Base-by-base conservation (phyloP, 176 grass and related monocot species). In the Oryza meridionalis region DNA sequence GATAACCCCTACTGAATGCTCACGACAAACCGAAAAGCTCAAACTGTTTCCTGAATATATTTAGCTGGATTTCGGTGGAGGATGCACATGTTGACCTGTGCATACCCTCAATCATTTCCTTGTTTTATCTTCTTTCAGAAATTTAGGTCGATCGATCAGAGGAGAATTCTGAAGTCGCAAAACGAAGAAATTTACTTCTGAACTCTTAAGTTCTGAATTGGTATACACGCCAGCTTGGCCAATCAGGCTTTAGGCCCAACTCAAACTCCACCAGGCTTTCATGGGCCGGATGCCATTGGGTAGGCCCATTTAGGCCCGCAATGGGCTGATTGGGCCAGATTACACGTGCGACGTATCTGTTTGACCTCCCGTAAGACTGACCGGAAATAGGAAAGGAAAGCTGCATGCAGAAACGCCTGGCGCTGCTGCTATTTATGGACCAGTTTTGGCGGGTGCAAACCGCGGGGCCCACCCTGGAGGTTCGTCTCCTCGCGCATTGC, bases 401-500 rank as follows among this genome's bases (percentile, higher is more conserved):
- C 58, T 33, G 51, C 59, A 64, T 5, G 47, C 21, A 26, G n/a
- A 12, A 24, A 32, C 70, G 33, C 7, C 25, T 19, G 43, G 69
- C 0, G 25, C 32, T 17, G 70, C 17, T 82, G 37, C 84, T 90
- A 90, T 83, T 86, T 86, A 62, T 61, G 79, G 85, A 67, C 79
- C 79, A 7, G 68, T 83, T 78, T 86, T 64, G 75, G 79, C 67
- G 69, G 64, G 58, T 21, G 79, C 46, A 13, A 83, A 21, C 84
- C 55, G 67, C 38, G 83, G 83, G 59, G 79, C 69, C 69, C 55
- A 31, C 58, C 21, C 58, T 62, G 55, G 72, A 70, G 68, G 50
- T 33, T 51, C 46, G 35, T 44, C 69, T n/a, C 81, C 50, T 55
- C 68, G 69, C 24, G 69, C 35, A 17, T 11, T 11, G 77, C 88